Conservation (phyloP, 805 yeast species). For the Pachysolen tannophilus region DNA sequence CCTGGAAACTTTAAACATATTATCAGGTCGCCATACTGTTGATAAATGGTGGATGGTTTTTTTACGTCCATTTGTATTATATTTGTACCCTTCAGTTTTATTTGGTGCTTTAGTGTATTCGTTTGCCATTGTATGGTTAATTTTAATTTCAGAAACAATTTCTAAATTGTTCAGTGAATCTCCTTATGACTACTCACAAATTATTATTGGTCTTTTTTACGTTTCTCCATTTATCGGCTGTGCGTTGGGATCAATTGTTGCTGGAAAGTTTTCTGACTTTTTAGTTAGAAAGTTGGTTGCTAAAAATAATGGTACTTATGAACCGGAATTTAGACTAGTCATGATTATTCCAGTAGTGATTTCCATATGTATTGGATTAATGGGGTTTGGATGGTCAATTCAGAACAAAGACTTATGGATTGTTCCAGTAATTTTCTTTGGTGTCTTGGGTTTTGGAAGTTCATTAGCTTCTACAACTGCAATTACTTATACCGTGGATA, state of each 20-base stretch:
- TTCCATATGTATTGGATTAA: constrained; percentile 38
- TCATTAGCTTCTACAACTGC: constrained; percentile 55
- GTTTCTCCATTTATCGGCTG: constrained; percentile 53
- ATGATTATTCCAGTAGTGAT: constrained; percentile 44
- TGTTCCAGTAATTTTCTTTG: constrained; percentile 50
- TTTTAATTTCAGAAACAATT: constrained; percentile 50
- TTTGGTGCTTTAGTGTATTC: constrained; percentile 46
- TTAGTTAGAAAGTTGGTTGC: constrained; percentile 35
- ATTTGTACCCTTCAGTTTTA: constrained; percentile 40
- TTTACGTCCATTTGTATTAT: constrained; percentile 44
- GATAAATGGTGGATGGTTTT: constrained; percentile 51
- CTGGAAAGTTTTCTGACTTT: constrained; percentile 43
- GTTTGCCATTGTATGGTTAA: constrained; percentile 56
- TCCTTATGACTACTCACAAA: constrained; percentile 38
- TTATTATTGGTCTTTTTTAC: constrained; percentile 45
- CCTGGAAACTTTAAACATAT: constrained; percentile 28
- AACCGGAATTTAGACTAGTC: constrained; percentile 52
- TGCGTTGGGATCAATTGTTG: constrained; percentile 43
- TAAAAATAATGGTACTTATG: constrained; percentile 47
- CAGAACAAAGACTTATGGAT: constrained; percentile 40
- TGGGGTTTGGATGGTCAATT: constrained; percentile 61
- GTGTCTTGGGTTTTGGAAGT: constrained; percentile 50
- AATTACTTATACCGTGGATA: constrained; percentile 51
- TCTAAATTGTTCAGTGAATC: constrained; percentile 36
- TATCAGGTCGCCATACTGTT: constrained; percentile 39